Base-by-base conservation (phyloP, 2,329 filamentous ascomycete species). In the Aureobasidium sp. region DNA sequence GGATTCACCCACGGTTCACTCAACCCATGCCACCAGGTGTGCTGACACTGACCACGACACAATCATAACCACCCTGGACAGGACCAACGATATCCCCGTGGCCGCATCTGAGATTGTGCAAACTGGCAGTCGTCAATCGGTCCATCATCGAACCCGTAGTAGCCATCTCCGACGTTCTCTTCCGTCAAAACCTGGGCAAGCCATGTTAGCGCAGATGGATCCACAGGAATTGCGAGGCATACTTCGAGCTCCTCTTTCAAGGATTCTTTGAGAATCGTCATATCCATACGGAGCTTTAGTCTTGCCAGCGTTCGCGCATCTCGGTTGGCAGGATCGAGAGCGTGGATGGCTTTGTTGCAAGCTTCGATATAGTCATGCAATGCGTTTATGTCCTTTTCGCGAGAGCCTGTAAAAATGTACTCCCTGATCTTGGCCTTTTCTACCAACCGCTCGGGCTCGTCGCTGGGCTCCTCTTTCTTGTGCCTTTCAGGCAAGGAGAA, bases 351-450 rank as follows among this genome's bases (percentile, higher is more conserved):
- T n/a, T n/a, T 34, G 47, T 54, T 44, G 41, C 47, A 61, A 16
- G 47, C 47, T 16, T 45, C 39, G 32, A 61, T 44, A 27, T 61
- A 54, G 13, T 30, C 41, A 29, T 44, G 59, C 36, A 61, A 25
- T n/a, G 59, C 59, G 15, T 29, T 10, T 5, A 54, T 21, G 25
- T 61, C 59, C 30, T n/a, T 27, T 16, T 61, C 48, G 16, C 37
- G 37, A 45, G 48, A 39, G 48, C 59, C 59, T 8, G 59, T 61
- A n/a, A 52, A 61, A n/a, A 61, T 36, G 39, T 61, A 61, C 25
- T 61, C 47, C 29, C 32, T 25, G 47, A 61, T 30, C 39, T 11
- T 34, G 27, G 59, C 59, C 16, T 47, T 29, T 8, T 59, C 25
- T 5, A 25, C 44, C 42, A 59, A 25, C 3, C n/a, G 21, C 15